Conservation (phyloP, 352 stramenopile species). For the Elongisporangium prolatum region DNA sequence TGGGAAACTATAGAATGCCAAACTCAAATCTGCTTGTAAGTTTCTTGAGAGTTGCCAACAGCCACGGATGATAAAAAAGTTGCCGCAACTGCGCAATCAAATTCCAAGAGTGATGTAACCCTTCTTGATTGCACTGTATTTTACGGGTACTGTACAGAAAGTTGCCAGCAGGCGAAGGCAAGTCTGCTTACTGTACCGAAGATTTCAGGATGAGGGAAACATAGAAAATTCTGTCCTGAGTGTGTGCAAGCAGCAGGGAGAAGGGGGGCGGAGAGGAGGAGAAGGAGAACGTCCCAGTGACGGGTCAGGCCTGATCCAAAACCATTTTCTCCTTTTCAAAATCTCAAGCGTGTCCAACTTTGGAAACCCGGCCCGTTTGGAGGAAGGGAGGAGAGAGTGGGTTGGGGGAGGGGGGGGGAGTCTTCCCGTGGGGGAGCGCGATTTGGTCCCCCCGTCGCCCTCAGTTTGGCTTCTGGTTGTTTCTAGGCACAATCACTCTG, state of each 20-base stretch:
- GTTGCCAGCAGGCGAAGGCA: background rate
- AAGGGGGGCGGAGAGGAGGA: background rate
- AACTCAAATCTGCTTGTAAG: background rate
- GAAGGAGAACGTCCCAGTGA: constrained; percentile 1
- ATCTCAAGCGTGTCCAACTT: background rate
- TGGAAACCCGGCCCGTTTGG: background rate
- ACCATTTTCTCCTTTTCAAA: background rate
- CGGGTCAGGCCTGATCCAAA: background rate
- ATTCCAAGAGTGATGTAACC: background rate
- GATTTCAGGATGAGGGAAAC: background rate
- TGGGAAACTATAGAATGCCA: background rate
- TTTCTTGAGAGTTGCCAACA: background rate
- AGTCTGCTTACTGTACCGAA: background rate
- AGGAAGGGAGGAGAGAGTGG: constrained; percentile 2
- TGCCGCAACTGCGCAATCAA: background rate
- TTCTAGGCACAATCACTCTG: constrained; percentile 15
- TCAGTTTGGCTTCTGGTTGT: constrained; percentile 32
- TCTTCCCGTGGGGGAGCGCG: background rate
- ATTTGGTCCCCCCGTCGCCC: constrained; percentile 1
- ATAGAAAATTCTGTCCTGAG: constrained; percentile 8
- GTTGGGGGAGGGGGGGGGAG: background rate
- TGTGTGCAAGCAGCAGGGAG: constrained; percentile 1
- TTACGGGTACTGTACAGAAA: background rate
- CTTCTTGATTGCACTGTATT: background rate
- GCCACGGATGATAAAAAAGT: constrained; percentile 1